A percentile compares a stretch with the other conserved stretches of the same genome.
phyloP scores from a whole-genome alignment of 192 early-diverging fungal species.

The Coemansia sp. region DNA sequence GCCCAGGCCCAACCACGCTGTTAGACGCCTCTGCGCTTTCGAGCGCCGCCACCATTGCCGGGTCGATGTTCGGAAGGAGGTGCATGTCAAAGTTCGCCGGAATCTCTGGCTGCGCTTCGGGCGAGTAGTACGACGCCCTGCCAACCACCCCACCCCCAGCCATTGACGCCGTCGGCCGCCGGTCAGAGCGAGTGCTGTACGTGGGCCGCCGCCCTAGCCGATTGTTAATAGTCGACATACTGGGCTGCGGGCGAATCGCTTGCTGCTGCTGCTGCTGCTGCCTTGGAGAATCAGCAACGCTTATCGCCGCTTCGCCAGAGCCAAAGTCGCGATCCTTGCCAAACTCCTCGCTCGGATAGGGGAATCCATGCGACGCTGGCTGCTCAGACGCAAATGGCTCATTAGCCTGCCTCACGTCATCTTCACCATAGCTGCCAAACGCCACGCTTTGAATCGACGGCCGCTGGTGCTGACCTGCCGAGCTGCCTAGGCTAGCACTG shows the following conservation, averaged over 20 bases:
- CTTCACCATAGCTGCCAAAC: slow-evolving; percentile 7
- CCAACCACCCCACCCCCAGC: slow-evolving; percentile 6
- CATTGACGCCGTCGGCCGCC: slow-evolving; percentile 16
- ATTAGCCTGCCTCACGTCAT: neutral
- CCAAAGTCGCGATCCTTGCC: neutral
- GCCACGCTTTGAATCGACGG: slow-evolving; percentile 11
- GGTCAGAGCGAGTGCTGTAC: slow-evolving; percentile 20
- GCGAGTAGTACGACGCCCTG: slow-evolving; percentile 36
- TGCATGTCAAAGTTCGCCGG: slow-evolving; percentile 44
- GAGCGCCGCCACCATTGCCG: slow-evolving; percentile 1
- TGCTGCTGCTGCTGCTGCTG: neutral
- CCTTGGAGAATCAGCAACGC: neutral
- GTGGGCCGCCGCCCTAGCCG: slow-evolving; percentile 23
- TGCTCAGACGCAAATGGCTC: neutral
- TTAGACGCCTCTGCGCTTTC: slow-evolving; percentile 1
- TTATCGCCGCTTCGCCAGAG: neutral
- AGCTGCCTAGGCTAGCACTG: neutral
- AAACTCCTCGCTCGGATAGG: neutral
- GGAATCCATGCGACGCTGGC: neutral
- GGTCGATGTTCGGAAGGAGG: neutral
- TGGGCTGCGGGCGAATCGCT: neutral
- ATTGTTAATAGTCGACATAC: neutral
- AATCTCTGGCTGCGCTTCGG: slow-evolving; percentile 31
- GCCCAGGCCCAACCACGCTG: neutral
- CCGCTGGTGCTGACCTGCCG: neutral